These are phyloP conservation scores for Sherardia arvensis DNA, from an alignment of 257 asterid genomes.

Conservation along the genomic window DNA sequence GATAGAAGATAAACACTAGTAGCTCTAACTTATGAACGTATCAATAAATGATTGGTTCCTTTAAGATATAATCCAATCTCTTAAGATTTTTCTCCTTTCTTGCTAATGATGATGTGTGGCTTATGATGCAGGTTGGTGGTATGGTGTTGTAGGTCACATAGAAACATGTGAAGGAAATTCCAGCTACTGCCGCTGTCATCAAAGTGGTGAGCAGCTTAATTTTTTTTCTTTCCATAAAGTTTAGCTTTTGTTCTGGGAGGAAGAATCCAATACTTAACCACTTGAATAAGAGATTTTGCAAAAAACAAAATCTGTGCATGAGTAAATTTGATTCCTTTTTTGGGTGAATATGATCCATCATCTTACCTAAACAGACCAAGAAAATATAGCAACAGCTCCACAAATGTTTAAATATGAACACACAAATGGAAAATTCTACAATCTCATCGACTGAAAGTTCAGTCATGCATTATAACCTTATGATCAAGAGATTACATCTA, in stretches of 20 bases:
- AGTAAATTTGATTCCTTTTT: not conserved
- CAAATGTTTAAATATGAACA: not conserved
- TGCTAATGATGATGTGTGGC: conserved; percentile 22
- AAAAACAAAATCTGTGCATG: too few relatives aligned
- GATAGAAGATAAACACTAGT: not conserved
- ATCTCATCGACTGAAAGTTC: not conserved
- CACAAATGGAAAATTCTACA: not conserved
- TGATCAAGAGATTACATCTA: not conserved
- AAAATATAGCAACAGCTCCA: not conserved
- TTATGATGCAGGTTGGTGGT: conserved; percentile 82
- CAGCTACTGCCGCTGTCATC: conserved; percentile 59
- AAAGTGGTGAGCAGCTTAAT: conserved; percentile 55
- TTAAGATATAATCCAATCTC: conserved; percentile 22
- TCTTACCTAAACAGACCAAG: not conserved
- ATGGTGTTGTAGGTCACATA: conserved; percentile 88
- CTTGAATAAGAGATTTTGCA: not conserved
- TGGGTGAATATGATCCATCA: not conserved
- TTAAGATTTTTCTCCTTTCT: conserved; percentile 6
- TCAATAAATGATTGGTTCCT: conserved; percentile 11
- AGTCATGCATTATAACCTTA: not conserved
- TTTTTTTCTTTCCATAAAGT: conserved; percentile 1
- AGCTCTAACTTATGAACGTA: conserved; percentile 11
- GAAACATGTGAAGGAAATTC: conserved; percentile 68
- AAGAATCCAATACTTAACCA: not conserved
- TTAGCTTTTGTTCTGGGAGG: not conserved